Base-by-base conservation (phyloP, 495 filamentous ascomycete species). In the Chaetomium fimeti region DNA sequence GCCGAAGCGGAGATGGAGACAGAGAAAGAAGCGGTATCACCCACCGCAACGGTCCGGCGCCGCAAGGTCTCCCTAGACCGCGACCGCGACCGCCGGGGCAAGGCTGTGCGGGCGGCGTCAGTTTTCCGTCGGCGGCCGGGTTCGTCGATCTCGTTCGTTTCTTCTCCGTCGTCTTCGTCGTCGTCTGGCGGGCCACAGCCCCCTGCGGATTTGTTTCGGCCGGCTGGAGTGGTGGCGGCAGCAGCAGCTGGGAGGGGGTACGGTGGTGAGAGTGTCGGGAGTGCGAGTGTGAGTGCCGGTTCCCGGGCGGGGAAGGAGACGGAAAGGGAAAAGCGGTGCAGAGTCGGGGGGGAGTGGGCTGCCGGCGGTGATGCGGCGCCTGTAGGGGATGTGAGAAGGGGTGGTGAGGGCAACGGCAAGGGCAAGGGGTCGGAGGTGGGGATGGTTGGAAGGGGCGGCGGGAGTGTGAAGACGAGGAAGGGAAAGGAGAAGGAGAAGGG, bases 401-500 rank as follows among this genome's bases (percentile, higher is more conserved):
- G 13, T 40, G 38, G 38, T 15, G 45, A 24, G 2, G 40, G 16
- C 4, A 1, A 49, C 5, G 32, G 25, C 20, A 29, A 16, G 28
- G 7, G 0, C 0, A 49, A 18, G 62, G n/a, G 7, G 1, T 6
- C 5, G 32, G 24, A 20, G 36, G 27, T 8, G n/a, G 45, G 43
- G 22, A 29, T 64, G 47, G 51, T 2, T 12, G 58, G 4, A 15
- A 40, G 8, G 18, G 57, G 49, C n/a, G 49, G 57, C 28, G 47
- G 40, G 9, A 64, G 15, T 57, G 59, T 16, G 51, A 66, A 62
- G 40, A 40, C 28, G 12, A 64, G 38, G 36, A 61, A 60, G 27
- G 62, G 55, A 4, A 68, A 64, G 32, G 60, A 63, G n/a, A 68
- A 69, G 43, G 56, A 61, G 16, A 64, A 45, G 63, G 61, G 65